A percentile compares a stretch with the other conserved stretches of the same genome.
These are phyloP conservation scores for Clonostachys chloroleuca DNA, from an alignment of 2,329 filamentous ascomycete species.

Conservation along the genomic window DNA sequence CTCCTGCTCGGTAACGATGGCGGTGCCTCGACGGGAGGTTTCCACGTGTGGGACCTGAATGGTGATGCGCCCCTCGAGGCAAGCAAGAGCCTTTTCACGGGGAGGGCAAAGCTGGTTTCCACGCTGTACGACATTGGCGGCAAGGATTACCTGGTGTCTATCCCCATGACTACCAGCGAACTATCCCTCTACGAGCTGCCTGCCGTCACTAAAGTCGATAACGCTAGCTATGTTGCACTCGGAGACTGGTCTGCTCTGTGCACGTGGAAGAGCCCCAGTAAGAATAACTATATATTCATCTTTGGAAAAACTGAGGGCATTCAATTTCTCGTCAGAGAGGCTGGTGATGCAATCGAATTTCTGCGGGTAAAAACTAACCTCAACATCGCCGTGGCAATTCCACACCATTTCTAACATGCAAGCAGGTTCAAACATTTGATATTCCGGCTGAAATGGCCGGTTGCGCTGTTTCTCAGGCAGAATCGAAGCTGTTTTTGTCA, in stretches of 20 bases:
- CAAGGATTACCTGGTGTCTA: slow-evolving; percentile 31
- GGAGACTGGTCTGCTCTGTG: slow-evolving; percentile 44
- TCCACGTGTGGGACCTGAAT: slow-evolving; percentile 28
- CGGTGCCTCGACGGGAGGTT: slow-evolving; percentile 33
- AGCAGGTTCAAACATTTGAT: slow-evolving; percentile 33
- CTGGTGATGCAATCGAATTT: slow-evolving; percentile 20
- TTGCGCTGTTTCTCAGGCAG: slow-evolving; percentile 30
- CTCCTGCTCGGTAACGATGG: slow-evolving; percentile 41
- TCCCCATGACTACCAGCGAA: slow-evolving; percentile 35
- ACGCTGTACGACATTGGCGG: slow-evolving; percentile 27
- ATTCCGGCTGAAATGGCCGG: slow-evolving; percentile 33
- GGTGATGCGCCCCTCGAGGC: slow-evolving; percentile 20
- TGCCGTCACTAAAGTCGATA: slow-evolving; percentile 19
- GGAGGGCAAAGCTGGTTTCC: slow-evolving; percentile 39
- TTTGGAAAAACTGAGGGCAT: slow-evolving; percentile 35
- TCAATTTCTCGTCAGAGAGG: slow-evolving; percentile 28
- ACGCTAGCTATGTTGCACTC: slow-evolving; percentile 23
- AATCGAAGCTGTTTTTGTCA: slow-evolving; percentile 31
- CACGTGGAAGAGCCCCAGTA: slow-evolving; percentile 32
- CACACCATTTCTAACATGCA: neutral
- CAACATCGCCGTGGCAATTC: neutral
- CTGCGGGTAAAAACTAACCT: slow-evolving; percentile 19
- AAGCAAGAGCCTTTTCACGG: slow-evolving; percentile 22
- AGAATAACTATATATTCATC: slow-evolving; percentile 36
- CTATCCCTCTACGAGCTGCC: slow-evolving; percentile 30